Percentiles rank a stretch among this genome's conserved stretches.
Conservation (phyloP, 768 basidiomycete species). For the Tulasnella sp. region DNA sequence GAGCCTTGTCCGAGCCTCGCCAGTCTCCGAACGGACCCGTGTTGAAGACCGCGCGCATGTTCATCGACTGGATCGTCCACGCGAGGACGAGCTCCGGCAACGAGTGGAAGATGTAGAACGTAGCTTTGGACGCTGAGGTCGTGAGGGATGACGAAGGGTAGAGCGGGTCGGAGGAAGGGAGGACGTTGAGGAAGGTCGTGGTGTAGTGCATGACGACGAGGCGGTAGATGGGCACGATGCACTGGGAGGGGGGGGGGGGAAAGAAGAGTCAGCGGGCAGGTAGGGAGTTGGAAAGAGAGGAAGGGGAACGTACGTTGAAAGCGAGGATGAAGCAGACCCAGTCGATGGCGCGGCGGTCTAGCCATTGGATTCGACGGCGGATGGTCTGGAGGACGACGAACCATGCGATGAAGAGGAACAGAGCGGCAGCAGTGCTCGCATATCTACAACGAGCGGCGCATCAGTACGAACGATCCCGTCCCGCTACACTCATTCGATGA, state of each 20-base stretch:
- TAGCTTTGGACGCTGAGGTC: neutral
- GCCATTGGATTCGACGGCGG: neutral
- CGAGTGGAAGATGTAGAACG: conserved; percentile 4
- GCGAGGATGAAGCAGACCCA: neutral
- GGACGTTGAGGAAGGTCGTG: neutral
- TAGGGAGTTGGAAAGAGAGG: neutral
- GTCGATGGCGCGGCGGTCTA: neutral
- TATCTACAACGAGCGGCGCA: neutral
- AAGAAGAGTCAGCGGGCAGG: neutral
- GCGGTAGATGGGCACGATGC: neutral
- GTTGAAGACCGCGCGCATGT: neutral
- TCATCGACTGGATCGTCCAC: neutral
- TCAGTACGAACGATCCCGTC: too few relatives aligned
- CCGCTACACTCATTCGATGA: too few relatives aligned
- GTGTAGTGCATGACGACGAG: neutral
- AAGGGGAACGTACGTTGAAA: neutral
- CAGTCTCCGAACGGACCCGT: conserved; percentile 4
- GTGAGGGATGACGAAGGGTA: neutral
- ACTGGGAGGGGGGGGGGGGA: neutral
- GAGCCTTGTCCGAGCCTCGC: neutral
- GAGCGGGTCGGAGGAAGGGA: neutral
- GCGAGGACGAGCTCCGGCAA: neutral
- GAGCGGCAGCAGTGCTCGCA: neutral
- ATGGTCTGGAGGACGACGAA: neutral
- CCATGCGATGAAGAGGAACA: neutral